Evolutionary conservation across 495 filamentous ascomycete genomes (phyloP), one percentile per base, ranked within the genome.

Genomic region (Xylaria telfairii): DNA sequence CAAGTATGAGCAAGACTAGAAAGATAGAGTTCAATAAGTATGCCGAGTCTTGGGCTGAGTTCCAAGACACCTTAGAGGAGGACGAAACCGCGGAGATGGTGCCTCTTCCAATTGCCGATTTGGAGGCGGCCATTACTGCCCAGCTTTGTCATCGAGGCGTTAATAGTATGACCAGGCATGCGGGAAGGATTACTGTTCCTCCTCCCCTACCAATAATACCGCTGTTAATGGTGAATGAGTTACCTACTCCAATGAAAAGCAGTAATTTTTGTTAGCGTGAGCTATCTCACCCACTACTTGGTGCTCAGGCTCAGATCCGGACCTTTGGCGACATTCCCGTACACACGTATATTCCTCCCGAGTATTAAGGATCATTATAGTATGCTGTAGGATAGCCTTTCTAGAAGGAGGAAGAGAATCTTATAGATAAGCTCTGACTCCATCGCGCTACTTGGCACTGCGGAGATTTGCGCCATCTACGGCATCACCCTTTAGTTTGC

Each of bases 1-100:
- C 81, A 34, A 86, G 79, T 67, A 88, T 90, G 86, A 87, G 83
- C 67, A 90, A 90, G 75, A 87, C 88, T 15, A 82, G 87, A 71
- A 84, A 82, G 77, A 59, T 78, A 39, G 85, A 83, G 15, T 87
- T 82, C 82, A 82, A 75, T 6, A 82, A 83, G 46, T 86, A 84
- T 74, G 65, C 74, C 21, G 87, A 88, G 76, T 85, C 85, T 10
- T 90, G 86, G 86, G 85, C 85, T 37, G 76, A 81, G 51, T 79
- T 88, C 13, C 75, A 79, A 41, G 79, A 82, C 62, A 82, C 81
- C 1, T 85, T 88, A 66, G 78, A 84, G 10, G 80, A 84, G 46
- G 68, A 87, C 32, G 83, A 83, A 68, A 74, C 71, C 21, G 82
- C 81, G 42, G 74, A 70, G 49, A 76, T 83, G 65, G 54, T 82